Percentiles rank a stretch among this genome's conserved stretches.
These are phyloP conservation scores for Cymbopogon flexuosus DNA, from an alignment of 202 grass and related monocot species.

Conservation along the genomic window DNA sequence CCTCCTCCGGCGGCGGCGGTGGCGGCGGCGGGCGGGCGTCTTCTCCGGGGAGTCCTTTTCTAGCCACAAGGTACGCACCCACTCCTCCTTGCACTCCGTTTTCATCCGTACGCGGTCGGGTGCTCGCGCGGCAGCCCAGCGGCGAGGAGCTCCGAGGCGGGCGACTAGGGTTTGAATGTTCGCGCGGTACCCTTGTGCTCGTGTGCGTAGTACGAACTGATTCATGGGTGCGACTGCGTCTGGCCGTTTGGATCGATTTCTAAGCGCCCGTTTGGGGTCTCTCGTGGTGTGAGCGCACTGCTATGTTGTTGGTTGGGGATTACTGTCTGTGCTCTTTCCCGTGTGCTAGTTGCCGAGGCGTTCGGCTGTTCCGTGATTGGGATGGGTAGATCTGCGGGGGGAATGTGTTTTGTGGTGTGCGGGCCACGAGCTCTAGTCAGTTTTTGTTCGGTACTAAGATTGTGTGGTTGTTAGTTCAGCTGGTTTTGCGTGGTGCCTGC, in stretches of 20 bases:
- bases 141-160: background rate
- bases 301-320: conserved; percentile 38
- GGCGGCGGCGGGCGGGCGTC: conserved; percentile 1
- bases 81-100: background rate
- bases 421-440: background rate
- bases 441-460: background rate
- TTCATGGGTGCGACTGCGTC: background rate
- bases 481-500: background rate
- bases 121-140: background rate
- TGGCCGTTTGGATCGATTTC: background rate
- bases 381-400: background rate
- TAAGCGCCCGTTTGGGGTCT: background rate
- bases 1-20: background rate
- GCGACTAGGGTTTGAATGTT: background rate
- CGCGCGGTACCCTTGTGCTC: background rate
- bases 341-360: background rate
- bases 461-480: background rate
- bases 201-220: background rate
- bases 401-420: background rate
- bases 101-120: background rate
- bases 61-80: conserved; percentile 2
- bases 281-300: background rate
- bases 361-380: background rate
- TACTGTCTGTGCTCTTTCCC: background rate
- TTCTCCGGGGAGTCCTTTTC: conserved; percentile 21